Percentiles rank a stretch among this genome's conserved stretches.
phyloP scores from a whole-genome alignment of 2,329 filamentous ascomycete species.

The Aspergillus tanneri region DNA sequence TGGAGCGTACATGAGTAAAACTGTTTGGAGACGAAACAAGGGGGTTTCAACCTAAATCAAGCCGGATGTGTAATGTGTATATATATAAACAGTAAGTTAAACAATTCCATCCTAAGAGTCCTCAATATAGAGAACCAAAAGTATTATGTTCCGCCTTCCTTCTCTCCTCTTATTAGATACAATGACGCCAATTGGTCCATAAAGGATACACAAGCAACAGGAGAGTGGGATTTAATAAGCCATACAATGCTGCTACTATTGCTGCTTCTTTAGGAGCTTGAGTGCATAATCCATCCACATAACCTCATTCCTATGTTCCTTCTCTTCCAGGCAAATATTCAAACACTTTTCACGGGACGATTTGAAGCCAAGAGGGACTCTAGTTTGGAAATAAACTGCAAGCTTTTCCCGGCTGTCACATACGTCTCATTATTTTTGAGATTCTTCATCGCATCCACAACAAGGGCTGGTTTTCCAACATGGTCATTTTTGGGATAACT shows the following conservation, averaged over 20 bases:
- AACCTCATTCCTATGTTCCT: not conserved
- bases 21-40: not conserved
- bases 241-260: too few species aligned
- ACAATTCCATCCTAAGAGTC: too few species aligned
- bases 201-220: too few species aligned
- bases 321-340: not conserved
- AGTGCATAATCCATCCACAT: too few species aligned
- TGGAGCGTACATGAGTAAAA: conserved; percentile 33
- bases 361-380: conserved; percentile 34
- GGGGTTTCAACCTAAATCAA: too few species aligned
- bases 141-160: too few species aligned
- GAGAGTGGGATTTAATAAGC: not conserved
- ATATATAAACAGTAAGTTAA: too few species aligned
- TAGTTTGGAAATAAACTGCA: conserved; percentile 40
- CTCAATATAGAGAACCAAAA: too few species aligned
- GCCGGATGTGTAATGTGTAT: too few species aligned
- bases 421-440: conserved; percentile 45
- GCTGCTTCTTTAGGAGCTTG: too few species aligned
- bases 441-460: conserved; percentile 36
- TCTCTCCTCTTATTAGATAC: too few species aligned
- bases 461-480: conserved; percentile 25
- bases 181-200: too few species aligned
- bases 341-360: conserved; percentile 29
- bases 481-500: conserved; percentile 30
- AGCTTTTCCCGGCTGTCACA: conserved; percentile 35